Evolutionary conservation across 192 early-diverging fungal species (phyloP), one percentile per base, ranked within the genome.

Genomic region (Linnemannia schmuckeri): DNA sequence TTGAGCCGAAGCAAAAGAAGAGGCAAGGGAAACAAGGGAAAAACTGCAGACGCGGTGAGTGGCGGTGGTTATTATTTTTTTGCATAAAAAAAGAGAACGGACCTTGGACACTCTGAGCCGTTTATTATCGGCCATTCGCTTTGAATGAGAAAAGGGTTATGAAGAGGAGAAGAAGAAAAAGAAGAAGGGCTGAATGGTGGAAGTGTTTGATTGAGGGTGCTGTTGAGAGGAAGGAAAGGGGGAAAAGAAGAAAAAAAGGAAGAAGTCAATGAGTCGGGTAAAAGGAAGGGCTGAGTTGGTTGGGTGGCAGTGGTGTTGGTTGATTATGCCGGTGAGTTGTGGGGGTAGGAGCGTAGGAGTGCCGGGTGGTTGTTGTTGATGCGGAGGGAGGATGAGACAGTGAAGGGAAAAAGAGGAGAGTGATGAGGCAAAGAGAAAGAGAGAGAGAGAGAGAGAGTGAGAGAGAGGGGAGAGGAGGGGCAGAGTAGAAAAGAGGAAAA

Each of bases 121-220:
- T 55, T 83, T 83, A 41, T 68, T 83, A 30, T 86, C 83, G 76
- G 88, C 69, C 81, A 84, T 87, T 78, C 55, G n/a, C n/a, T 61
- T 61, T 10, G 24, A 61, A 61, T 61, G 55, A 61, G 55, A 61
- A 27, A 27, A 61, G 13, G 55, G 55, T 27, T 52, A 17, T 20
- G n/a, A n/a, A 9, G n/a, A 61, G 6, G 27, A 37, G 37, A 37
- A 37, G 37, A 37, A 37, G 37, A 37, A 37, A 3, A 37, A 37
- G 37, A 37, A 37, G 37, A 37, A 15, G 52, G 52, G 55, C 4
- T 27, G 55, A 61, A 61, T 61, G 55, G 55, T 61, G 24, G 49
- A 52, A 5, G 49, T 49, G 17, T 4, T 52, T 18, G 49, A 61
- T 9, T 15, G 55, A n/a, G 9, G 55, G 6, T 27, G n/a, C n/a